Percentiles rank a stretch among this genome's conserved stretches.
Evolutionary conservation across 257 asterid species (phyloP).

Genomic region (Nicotiana otophora): DNA sequence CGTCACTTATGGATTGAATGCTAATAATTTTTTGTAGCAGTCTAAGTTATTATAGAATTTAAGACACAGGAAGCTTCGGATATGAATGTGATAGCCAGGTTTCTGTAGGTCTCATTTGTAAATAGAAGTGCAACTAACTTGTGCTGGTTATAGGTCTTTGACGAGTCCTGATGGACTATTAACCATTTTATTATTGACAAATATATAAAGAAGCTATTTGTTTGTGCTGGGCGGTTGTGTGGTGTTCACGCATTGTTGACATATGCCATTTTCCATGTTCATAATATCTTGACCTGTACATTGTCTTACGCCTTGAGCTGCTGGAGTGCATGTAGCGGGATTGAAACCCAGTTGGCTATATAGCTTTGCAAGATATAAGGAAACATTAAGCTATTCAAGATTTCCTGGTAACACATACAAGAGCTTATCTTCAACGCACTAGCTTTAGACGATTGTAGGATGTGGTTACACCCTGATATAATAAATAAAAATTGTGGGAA

Average conservation of each 20-base stretch:
- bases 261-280: background rate
- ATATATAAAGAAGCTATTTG: background rate
- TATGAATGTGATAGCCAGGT: background rate
- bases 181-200: background rate
- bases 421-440: background rate
- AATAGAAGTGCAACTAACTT: background rate
- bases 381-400: background rate
- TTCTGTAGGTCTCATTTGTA: background rate
- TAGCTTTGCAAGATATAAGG: background rate
- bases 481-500: background rate
- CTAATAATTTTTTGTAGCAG: background rate
- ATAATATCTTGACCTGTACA: background rate
- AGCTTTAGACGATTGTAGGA: background rate
- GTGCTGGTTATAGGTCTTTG: slow-evolving; percentile 3
- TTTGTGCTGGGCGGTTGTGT: background rate
- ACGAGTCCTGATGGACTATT: background rate
- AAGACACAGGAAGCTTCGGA: background rate
- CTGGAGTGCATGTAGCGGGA: background rate
- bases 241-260: background rate
- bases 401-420: background rate
- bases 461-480: background rate
- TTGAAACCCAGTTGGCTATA: background rate
- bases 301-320: background rate
- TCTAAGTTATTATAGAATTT: background rate
- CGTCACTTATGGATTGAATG: background rate